phyloP scores from a whole-genome alignment of 1,139 yeast genomes.

The Yamadazyma mexicana region DNA sequence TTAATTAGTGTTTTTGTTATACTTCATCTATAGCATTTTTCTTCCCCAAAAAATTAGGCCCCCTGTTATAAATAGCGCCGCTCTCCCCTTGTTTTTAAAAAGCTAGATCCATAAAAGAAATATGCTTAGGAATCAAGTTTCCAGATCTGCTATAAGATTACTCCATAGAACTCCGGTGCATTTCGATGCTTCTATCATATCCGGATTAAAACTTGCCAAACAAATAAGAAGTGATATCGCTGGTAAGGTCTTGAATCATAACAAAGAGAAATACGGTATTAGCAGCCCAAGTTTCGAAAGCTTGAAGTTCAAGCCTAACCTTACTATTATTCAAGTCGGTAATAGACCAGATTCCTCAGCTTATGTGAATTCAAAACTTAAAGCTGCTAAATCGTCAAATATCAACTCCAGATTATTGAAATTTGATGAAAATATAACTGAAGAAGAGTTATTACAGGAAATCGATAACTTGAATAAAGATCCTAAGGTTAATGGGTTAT shows the following conservation, averaged over 20 bases:
- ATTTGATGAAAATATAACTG: constrained; percentile 55
- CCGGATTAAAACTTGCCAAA: constrained; percentile 46
- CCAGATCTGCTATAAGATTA: constrained; percentile 4
- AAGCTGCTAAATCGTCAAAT: constrained; percentile 70
- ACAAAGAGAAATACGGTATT: constrained; percentile 26
- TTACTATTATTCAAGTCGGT: constrained; percentile 76
- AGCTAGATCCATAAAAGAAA: not conserved
- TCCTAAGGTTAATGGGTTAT: constrained; percentile 64
- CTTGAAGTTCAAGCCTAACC: constrained; percentile 55
- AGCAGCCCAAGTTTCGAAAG: constrained; percentile 22
- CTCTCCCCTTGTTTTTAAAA: not conserved
- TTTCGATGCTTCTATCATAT: constrained; percentile 41
- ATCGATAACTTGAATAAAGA: constrained; percentile 62
- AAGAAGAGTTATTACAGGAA: constrained; percentile 54
- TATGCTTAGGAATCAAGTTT: constrained; percentile 7
- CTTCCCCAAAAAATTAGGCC: not conserved
- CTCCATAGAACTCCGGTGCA: constrained; percentile 16
- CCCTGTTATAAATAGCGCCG: not conserved
- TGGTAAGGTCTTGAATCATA: constrained; percentile 41
- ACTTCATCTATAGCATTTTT: not conserved
- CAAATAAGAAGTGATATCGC: constrained; percentile 39
- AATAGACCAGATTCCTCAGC: constrained; percentile 75
- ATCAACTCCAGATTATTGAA: constrained; percentile 59
- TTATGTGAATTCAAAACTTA: constrained; percentile 71
- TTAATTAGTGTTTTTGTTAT: not conserved